Base-by-base conservation (phyloP, 768 basidiomycete genomes). In the Imleria badia region DNA sequence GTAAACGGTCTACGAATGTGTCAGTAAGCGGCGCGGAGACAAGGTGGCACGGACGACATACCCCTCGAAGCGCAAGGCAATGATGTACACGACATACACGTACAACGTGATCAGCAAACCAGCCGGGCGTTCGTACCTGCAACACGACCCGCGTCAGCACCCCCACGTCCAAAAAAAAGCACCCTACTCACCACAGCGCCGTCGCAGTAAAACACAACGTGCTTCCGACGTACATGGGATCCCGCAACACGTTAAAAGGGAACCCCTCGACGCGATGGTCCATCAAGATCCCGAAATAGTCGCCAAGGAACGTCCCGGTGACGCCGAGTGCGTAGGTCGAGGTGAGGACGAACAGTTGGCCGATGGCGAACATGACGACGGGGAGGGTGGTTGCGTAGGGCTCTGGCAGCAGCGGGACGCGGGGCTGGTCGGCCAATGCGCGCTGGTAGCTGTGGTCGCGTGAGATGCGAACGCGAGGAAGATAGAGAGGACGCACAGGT, bases 161-260 rank as follows among this genome's bases (percentile, higher is more conserved):
- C 17, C 9, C n/a, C 15, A 39, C n/a, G 36, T 8, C 15, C 14
- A 0, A 9, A 13, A 3, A 2, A 17, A 8, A 14, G 7, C 0
- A 8, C 2, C 12, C 23, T 11, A 69, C 86, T 63, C 55, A 94
- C 94, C 93, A 96, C 33, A 99, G 77, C 0, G 96, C 89, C 1
- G 83, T 85, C 20, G 86, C 95, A 35, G 83, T 73, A 74, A 98
- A 98, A 68, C 86, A 91, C 76, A 99, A 75, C 6, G 94, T 94
- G 66, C 89, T 93, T 9, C 96, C 96, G 43, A 94, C 89, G 67
- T 99, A 98, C 96, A 99, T 99, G 0, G 96, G 96, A 70, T 97
- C 88, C 19, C 83, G 78, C 39, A 95, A 78, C 44, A 97, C 81
- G 68, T 96, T 96, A 80, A 98, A 99, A 0, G 96, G 96, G 78